Base-by-base conservation (phyloP, 2,329 filamentous ascomycete genomes). In the Aspergillus neotritici region DNA sequence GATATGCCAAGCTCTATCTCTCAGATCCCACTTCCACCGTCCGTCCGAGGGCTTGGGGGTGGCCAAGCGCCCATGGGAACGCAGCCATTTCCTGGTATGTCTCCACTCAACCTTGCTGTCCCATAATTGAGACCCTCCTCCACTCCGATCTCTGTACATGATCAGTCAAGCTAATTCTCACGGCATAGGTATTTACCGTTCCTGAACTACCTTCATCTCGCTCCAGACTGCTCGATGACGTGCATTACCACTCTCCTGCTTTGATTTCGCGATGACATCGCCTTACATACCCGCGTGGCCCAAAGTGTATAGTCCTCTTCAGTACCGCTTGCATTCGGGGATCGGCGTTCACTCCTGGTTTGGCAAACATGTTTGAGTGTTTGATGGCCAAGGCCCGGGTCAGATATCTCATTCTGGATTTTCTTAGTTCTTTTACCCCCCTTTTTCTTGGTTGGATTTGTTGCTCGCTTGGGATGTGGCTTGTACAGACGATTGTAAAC, bases 1-100 rank as follows among this genome's bases (percentile, higher is more conserved):
- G 71, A 78, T 16, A 73, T 93, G 8, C 86, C 85, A 0, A 77
- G 80, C 4, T 63, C 62, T 21, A 61, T 67, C 29, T 56, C 61
- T 13, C 67, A 71, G 44, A 59, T 69, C 33, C 63, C 59, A 21
- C 54, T 65, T n/a, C 60, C 61, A 4, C 62, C 60, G 44, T 55
- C 57, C 36, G 56, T 53, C 14, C 60, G 61, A 38, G 62, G 62
- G 29, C 47, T 63, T 21, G 57, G 57, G 16, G 47, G 50, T 28
- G 49, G 51, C 6, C 58, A 61, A 38, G 36, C 47, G 13, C 48
- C 49, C 21, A 25, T 25, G 21, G 21, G 21, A 4, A 47, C 56
- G 44, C 58, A 62, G 37, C 52, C 58, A 32, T 67, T 64, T 50
- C 49, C 58, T 41, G 60, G 66, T 68, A 63, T 48, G 63, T 31